Evolutionary conservation across 805 yeast genomes (phyloP), one percentile per base, ranked within the genome.

Genomic region (Ogataea henricii): DNA sequence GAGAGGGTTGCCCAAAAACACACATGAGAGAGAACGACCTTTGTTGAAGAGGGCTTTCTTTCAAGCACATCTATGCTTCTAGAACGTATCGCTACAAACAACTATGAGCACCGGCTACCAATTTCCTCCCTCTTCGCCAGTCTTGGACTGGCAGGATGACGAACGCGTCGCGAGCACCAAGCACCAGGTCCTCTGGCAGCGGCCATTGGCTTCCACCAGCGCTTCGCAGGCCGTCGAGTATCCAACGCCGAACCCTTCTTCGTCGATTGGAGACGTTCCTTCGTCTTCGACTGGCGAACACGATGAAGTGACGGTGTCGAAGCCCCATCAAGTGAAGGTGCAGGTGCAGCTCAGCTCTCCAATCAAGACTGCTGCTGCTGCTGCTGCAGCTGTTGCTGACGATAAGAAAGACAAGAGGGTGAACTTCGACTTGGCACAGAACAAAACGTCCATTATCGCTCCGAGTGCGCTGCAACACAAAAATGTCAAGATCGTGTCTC

Each of bases 231-330:
- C 23, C 13, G 10, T 20, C 20, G 71, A 71, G 8, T 82, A 82
- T 56, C 88, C 89, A 10, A 85, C 90, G 1, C 92, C 92, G 17
- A 78, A 82, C 54, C 90, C 92, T 0, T 83, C 89, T 1, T 78
- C 83, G 1, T 74, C 80, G 6, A 57, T 70, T 6, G 81, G 79
- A 10, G 56, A 57, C 23, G 45, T 58, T 0, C 56, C 58, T 8
- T 55, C 57, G 5, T 54, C 58, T 25, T 48, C 57, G 6, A 38
- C 41, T 6, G 52, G 46, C 1, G 48, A 43, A 5, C 45, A 45
- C 26, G 44, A 45, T 3, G 39, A 34, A 10, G 16, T 23, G 20
- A 37, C 27, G 10, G 25, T 26, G 32, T 26, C 40, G 7, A 36
- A 20, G 13, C 23, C 23, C 3, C 22, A 34, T 8, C 37, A 34